Base-by-base conservation (phyloP, 495 filamentous ascomycete genomes). In the Evansstolkia leycettana region DNA sequence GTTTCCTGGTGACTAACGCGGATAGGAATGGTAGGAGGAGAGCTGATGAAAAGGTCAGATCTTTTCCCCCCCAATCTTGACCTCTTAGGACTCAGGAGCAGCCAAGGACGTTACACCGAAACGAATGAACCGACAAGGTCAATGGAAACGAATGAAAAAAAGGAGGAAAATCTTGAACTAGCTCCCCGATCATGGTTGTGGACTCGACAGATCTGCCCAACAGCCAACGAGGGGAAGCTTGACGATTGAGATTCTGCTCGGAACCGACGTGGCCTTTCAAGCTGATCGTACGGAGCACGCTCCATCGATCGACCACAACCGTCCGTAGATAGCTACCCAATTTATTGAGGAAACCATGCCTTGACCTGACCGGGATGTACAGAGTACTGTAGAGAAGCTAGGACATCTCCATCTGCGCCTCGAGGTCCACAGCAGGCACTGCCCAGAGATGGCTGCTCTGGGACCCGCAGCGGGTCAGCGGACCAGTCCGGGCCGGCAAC, bases 401-500 rank as follows among this genome's bases (percentile, higher is more conserved):
- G n/a, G n/a, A n/a, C n/a, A n/a, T n/a, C n/a, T n/a, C n/a, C n/a
- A n/a, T n/a, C n/a, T n/a, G n/a, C n/a, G n/a, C n/a, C n/a, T n/a
- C n/a, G n/a, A n/a, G n/a, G n/a, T n/a, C n/a, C n/a, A n/a, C n/a
- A n/a, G n/a, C n/a, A n/a, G n/a, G n/a, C n/a, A n/a, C n/a, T n/a
- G n/a, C n/a, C n/a, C n/a, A n/a, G n/a, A n/a, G n/a, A n/a, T n/a
- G n/a, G n/a, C n/a, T n/a, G n/a, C n/a, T n/a, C n/a, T n/a, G n/a
- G n/a, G n/a, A n/a, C 48, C 42, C 20, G 15, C 23, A 38, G 44
- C 40, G 38, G 42, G 45, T 45, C 46, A 23, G 46, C 43, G 46
- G 42, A 46, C 46, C 49, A 52, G 42, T 44, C 43, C 49, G 50
- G 50, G 16, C 50, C 50, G 50, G 40, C 43, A 48, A 33, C 36